phyloP scores from a whole-genome alignment of 2,329 filamentous ascomycete species.

The Apiospora phragmitis region DNA sequence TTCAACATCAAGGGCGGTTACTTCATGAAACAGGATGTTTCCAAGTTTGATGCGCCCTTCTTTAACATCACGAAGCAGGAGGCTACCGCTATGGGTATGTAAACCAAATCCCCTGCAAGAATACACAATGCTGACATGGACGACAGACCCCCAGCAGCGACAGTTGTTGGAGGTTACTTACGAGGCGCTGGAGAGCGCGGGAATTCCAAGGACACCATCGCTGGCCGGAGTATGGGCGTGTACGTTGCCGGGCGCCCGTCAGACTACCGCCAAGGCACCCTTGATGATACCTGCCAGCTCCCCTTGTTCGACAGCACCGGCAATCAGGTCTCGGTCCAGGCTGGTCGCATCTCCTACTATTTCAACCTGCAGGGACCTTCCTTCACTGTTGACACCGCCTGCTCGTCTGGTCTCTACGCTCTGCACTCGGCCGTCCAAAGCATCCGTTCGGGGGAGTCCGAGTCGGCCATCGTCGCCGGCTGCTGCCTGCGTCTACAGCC shows the following conservation, averaged over 20 bases:
- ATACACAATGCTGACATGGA: background rate
- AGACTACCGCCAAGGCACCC: slow-evolving; percentile 21
- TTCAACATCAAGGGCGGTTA: slow-evolving; percentile 34
- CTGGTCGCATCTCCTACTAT: slow-evolving; percentile 22
- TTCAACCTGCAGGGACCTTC: slow-evolving; percentile 22
- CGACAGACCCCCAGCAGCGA: slow-evolving; percentile 28
- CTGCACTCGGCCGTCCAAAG: slow-evolving; percentile 24
- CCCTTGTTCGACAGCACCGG: slow-evolving; percentile 29
- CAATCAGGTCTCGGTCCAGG: slow-evolving; percentile 21
- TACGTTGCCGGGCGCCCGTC: slow-evolving; percentile 28
- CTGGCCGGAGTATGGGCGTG: slow-evolving; percentile 32
- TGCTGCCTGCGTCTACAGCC: slow-evolving; percentile 3
- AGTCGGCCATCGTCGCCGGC: slow-evolving; percentile 12
- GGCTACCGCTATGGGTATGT: slow-evolving; percentile 34
- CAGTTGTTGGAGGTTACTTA: slow-evolving; percentile 35
- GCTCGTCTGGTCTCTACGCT: slow-evolving; percentile 19
- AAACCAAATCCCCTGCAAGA: background rate
- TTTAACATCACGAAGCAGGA: slow-evolving; percentile 37
- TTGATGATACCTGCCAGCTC: slow-evolving; percentile 24
- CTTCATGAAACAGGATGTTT: slow-evolving; percentile 31
- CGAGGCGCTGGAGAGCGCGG: slow-evolving; percentile 36
- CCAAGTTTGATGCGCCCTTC: slow-evolving; percentile 34
- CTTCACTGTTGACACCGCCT: slow-evolving; percentile 22
- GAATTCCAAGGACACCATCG: slow-evolving; percentile 29
- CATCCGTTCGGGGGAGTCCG: slow-evolving; percentile 11